A percentile compares a stretch with the other conserved stretches of the same genome.
Evolutionary conservation across 305 asterid genomes (phyloP).

Genomic region (Salvia sclarea): DNA sequence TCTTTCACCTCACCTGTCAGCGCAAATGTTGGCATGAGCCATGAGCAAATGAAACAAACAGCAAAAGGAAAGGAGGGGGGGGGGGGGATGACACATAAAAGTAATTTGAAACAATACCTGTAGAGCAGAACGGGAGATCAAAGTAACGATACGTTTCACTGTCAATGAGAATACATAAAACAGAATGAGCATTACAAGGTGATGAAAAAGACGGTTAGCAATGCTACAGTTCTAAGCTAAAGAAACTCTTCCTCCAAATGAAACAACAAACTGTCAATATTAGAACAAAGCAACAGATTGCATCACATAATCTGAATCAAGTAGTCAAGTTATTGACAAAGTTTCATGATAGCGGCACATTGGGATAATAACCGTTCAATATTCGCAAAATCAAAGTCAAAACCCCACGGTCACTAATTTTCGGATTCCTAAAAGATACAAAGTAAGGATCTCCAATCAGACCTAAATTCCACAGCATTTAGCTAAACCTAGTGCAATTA

Average conservation of each 20-base stretch:
- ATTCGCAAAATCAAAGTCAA: background rate
- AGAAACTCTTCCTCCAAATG: background rate
- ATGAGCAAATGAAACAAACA: constrained; percentile 12
- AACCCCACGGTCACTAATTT: background rate
- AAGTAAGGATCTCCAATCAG: background rate
- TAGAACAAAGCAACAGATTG: background rate
- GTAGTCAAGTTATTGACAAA: background rate
- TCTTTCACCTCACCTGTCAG: constrained; percentile 62
- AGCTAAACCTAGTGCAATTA: background rate
- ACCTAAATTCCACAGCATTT: background rate
- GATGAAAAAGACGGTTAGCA: background rate
- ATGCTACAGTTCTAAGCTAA: background rate
- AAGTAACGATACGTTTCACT: constrained; percentile 81
- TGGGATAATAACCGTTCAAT: background rate
- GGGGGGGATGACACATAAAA: background rate
- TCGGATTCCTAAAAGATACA: background rate
- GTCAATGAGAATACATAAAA: constrained; percentile 33
- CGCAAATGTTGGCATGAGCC: constrained; percentile 23
- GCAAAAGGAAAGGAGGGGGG: background rate
- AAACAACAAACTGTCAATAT: background rate
- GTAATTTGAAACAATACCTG: constrained; percentile 38
- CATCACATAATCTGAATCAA: background rate
- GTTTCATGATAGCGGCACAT: background rate
- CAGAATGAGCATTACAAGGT: constrained; percentile 11
- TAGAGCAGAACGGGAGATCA: constrained; percentile 81